Conservation (phyloP, 2,329 filamentous ascomycete genomes). For the Colletotrichum destructivum region DNA sequence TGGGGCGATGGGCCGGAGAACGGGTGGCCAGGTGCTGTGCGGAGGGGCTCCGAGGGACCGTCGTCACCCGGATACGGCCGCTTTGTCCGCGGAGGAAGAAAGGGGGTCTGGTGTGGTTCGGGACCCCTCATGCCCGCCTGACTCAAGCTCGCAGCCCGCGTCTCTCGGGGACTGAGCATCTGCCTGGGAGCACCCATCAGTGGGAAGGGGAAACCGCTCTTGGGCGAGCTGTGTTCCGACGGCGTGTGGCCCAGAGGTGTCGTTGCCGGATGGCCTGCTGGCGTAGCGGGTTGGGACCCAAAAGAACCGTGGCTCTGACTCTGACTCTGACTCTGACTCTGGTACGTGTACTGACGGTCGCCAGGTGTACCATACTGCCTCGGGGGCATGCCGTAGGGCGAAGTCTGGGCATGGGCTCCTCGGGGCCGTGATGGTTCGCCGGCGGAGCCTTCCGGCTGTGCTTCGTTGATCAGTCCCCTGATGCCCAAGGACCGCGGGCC, state of each 20-base stretch:
- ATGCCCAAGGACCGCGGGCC: conserved; percentile 51
- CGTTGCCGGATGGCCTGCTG: conserved; percentile 46
- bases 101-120: conserved; percentile 46
- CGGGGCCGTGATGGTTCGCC: conserved; percentile 42
- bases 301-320: conserved; percentile 50
- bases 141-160: conserved; percentile 50
- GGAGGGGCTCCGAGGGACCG: conserved; percentile 18
- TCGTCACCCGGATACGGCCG: conserved; percentile 31
- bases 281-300: conserved; percentile 53
- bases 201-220: conserved; percentile 51
- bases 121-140: conserved; percentile 48
- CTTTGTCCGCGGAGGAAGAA: conserved; percentile 46
- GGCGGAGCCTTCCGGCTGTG: conserved; percentile 44
- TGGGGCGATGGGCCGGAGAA: conserved; percentile 40
- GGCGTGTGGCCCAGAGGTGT: conserved; percentile 49
- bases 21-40: conserved; percentile 21
- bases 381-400: conserved; percentile 43
- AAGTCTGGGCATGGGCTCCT: conserved; percentile 44
- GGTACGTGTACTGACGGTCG: conserved; percentile 43
- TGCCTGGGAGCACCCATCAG: conserved; percentile 49
- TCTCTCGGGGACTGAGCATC: conserved; percentile 51
- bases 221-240: conserved; percentile 53
- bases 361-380: conserved; percentile 46
- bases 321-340: neutral
- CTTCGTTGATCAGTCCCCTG: conserved; percentile 57